A percentile compares a stretch with the other conserved stretches of the same genome.
phyloP scores from a whole-genome alignment of 2,329 filamentous ascomycete genomes.

The Fusarium drepaniforme region DNA sequence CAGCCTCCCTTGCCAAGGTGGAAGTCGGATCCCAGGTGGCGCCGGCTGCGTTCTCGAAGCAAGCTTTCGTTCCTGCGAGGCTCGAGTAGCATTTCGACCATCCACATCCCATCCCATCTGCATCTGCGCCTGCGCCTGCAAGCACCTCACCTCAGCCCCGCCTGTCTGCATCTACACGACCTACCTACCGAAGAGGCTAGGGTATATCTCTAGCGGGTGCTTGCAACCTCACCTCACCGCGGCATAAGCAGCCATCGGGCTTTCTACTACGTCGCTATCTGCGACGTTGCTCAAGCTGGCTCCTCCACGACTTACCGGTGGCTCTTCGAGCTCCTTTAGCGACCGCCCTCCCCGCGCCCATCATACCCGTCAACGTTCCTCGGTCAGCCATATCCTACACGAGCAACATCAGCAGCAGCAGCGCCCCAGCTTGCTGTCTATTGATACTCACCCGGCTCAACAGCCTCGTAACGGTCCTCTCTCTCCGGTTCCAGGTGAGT shows the following conservation, averaged over 20 bases:
- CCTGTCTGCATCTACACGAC: neutral
- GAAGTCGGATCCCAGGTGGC: slow-evolving; percentile 30
- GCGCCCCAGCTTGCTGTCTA: slow-evolving; percentile 47
- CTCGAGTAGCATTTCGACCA: slow-evolving; percentile 4
- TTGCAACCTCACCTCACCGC: slow-evolving; percentile 14
- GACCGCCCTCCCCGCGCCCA: slow-evolving; percentile 61
- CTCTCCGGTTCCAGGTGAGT: slow-evolving; percentile 66
- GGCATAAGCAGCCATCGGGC: slow-evolving; percentile 20
- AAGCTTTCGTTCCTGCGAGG: slow-evolving; percentile 19
- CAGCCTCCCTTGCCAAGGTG: slow-evolving; percentile 38
- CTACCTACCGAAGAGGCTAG: neutral
- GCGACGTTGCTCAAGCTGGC: slow-evolving; percentile 60
- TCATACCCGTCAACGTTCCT: slow-evolving; percentile 65
- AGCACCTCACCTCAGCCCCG: neutral
- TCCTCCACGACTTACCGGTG: slow-evolving; percentile 60
- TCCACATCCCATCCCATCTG: neutral
- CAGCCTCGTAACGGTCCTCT: slow-evolving; percentile 50
- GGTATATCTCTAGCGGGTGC: slow-evolving; percentile 8
- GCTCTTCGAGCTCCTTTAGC: slow-evolving; percentile 67
- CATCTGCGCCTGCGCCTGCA: neutral
- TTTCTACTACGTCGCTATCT: slow-evolving; percentile 35
- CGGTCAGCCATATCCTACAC: slow-evolving; percentile 49
- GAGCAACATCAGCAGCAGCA: slow-evolving; percentile 45
- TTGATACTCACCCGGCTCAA: slow-evolving; percentile 46
- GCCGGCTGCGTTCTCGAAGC: slow-evolving; percentile 17